Base-by-base conservation (phyloP, 202 grass and related monocot species). In the Hordeum pubiflorum region DNA sequence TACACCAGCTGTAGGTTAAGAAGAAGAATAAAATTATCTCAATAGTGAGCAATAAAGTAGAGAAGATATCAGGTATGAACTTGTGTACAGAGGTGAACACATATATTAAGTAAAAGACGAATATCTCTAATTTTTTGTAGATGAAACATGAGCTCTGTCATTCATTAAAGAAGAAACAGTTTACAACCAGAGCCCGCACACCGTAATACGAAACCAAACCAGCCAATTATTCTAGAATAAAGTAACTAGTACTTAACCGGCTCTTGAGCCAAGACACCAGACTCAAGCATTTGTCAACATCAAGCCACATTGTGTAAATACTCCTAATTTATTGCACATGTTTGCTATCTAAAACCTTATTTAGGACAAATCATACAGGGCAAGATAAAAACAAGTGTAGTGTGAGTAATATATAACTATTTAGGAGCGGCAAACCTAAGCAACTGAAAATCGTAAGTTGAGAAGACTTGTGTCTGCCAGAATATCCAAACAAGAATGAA, bases 1-100 rank as follows among this genome's bases (percentile, higher is more conserved):
- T 29, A 99, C 96, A 8, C 89, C 89, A 90, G 89, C 96, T 99
- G 79, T 64, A 82, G 26, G 79, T 76, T 59, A 65, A 67, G 14
- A 52, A 46, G 31, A 82, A 41, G 41, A 87, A 2, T 2, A 72
- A 72, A 0, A 27, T 87, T 69, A 72, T 61, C 29, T 59, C 50
- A 18, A 32, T 17, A 26, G 23, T 1, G 13, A 50, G 46, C 18
- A 58, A 36, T 52, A 37, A 62, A 32, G 10, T 33, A 72, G 4
- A 21, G 17, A 86, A 54, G 7, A 0, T 17, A 43, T 61, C 23
- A 82, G 26, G 40, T 34, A 24, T 59, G 9, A 58, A 58, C 20
- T 58, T 58, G 1, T 22, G 20, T 58, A 58, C 9, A 58, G n/a
- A 58, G 7, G 18, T 7, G 44, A 50, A 48, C 14, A 48, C 44